Percentiles rank a stretch among this genome's conserved stretches.
Evolutionary conservation across 129 eudicot genomes (phyloP).

Genomic region (Centrapalus pauciflorus): DNA sequence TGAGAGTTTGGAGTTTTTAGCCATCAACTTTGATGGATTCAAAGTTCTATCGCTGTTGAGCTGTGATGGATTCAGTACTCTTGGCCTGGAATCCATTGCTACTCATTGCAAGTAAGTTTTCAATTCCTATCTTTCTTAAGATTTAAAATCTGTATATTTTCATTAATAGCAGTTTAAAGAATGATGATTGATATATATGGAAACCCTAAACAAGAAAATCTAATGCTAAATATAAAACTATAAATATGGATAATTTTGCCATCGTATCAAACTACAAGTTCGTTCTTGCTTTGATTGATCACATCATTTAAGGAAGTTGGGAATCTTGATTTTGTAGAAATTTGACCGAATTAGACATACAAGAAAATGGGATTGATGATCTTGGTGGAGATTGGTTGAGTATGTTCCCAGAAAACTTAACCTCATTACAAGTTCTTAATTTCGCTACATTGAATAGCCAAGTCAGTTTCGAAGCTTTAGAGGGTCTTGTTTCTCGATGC

Average conservation of each 20-base stretch:
- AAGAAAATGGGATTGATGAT: constrained; percentile 64
- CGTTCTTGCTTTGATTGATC: neutral
- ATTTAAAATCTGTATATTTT: neutral
- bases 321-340: constrained; percentile 38
- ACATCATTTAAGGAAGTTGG: neutral
- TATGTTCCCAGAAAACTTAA: constrained; percentile 61
- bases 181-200: no score
- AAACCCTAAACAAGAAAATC: no score
- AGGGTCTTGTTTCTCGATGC: constrained; percentile 68
- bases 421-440: constrained; percentile 60
- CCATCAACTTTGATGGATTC: constrained; percentile 47
- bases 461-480: constrained; percentile 59
- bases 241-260: no score
- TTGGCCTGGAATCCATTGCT: constrained; percentile 70
- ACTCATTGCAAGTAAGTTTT: constrained; percentile 67
- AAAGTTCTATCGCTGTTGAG: constrained; percentile 53
- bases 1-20: constrained; percentile 77
- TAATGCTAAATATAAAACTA: no score
- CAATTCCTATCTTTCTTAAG: neutral
- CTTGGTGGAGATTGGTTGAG: constrained; percentile 73
- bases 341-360: constrained; percentile 69
- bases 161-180: neutral
- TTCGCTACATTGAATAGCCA: constrained; percentile 52
- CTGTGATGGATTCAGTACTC: constrained; percentile 80
- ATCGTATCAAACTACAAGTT: neutral